Conservation (phyloP, 164 flowering plant genomes). For the Cinnamomum micranthum region DNA sequence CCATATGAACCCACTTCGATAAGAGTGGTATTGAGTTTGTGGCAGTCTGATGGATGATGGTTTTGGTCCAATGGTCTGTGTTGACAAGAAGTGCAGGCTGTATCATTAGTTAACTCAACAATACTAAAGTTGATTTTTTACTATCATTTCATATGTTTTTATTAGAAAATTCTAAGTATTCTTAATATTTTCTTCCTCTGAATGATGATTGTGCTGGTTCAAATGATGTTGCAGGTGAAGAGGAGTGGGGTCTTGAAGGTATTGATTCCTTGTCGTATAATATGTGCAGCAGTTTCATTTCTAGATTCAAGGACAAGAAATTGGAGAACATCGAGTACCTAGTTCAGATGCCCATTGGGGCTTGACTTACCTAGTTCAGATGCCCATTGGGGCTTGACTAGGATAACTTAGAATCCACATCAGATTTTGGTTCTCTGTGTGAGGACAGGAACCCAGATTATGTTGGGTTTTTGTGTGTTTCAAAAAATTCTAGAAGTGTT, state of each 20-base stretch:
- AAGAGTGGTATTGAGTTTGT: no score
- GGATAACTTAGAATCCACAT: no score
- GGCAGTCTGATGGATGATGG: neutral
- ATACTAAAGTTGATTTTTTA: neutral
- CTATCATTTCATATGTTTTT: neutral
- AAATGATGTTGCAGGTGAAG: no score
- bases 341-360: no score
- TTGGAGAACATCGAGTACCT: no score
- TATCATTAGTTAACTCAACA: neutral
- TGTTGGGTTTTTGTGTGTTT: no score
- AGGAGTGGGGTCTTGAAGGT: conserved; percentile 25
- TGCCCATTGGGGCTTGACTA: no score
- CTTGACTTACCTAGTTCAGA: no score
- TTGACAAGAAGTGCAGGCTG: neutral
- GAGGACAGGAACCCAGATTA: no score
- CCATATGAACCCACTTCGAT: no score
- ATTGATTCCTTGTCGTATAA: conserved; percentile 10
- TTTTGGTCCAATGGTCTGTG: neutral
- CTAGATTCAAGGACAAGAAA: conserved; percentile 19
- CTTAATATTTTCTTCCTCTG: neutral
- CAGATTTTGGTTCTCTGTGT: no score
- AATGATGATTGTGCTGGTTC: conserved; percentile 2
- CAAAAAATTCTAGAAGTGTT: no score
- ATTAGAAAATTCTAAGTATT: neutral
- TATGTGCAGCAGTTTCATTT: conserved; percentile 20